These are phyloP conservation scores for Brassica balearica DNA, from an alignment of 441 rosid genomes.

Conservation along the genomic window DNA sequence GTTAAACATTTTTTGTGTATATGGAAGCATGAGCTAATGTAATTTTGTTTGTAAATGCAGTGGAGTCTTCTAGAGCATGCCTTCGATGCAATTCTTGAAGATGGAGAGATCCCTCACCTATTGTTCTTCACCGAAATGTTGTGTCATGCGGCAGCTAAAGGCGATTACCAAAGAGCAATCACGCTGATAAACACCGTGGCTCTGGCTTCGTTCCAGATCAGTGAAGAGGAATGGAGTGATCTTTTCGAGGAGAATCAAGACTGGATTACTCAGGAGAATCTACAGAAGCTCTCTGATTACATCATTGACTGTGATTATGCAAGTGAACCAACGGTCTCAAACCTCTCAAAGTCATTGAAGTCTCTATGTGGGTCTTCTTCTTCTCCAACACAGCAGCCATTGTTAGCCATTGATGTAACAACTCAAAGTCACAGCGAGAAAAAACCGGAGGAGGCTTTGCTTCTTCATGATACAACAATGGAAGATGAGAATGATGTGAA, in stretches of 20 bases:
- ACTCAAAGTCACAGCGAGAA: slow-evolving; percentile 24
- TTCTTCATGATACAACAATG: slow-evolving; percentile 38
- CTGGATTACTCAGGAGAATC: slow-evolving; percentile 49
- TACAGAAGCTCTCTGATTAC: slow-evolving; percentile 55
- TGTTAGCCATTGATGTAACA: slow-evolving; percentile 33
- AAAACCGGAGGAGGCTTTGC: slow-evolving; percentile 25
- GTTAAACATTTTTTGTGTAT: slow-evolving; percentile 4
- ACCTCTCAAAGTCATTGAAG: slow-evolving; percentile 65
- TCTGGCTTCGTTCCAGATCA: slow-evolving; percentile 74
- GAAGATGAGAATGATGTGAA: slow-evolving; percentile 12
- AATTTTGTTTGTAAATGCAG: slow-evolving; percentile 48
- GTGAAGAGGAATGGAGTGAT: slow-evolving; percentile 75
- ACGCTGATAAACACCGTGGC: slow-evolving; percentile 62
- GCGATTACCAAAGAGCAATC: slow-evolving; percentile 66
- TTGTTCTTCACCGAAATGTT: slow-evolving; percentile 72
- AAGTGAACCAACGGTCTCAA: slow-evolving; percentile 64
- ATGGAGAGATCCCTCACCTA: slow-evolving; percentile 79
- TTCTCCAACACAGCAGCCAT: slow-evolving; percentile 14
- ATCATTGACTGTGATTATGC: slow-evolving; percentile 53
- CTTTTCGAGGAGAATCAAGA: slow-evolving; percentile 55
- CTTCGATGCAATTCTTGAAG: slow-evolving; percentile 72
- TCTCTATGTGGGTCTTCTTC: slow-evolving; percentile 47
- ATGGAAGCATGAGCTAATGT: slow-evolving; percentile 22
- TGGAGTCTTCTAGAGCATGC: slow-evolving; percentile 85
- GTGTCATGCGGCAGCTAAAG: slow-evolving; percentile 60